Evolutionary conservation across 768 basidiomycete species (phyloP), one percentile per base, ranked within the genome.

Genomic region (Boletus tylopilopsis): DNA sequence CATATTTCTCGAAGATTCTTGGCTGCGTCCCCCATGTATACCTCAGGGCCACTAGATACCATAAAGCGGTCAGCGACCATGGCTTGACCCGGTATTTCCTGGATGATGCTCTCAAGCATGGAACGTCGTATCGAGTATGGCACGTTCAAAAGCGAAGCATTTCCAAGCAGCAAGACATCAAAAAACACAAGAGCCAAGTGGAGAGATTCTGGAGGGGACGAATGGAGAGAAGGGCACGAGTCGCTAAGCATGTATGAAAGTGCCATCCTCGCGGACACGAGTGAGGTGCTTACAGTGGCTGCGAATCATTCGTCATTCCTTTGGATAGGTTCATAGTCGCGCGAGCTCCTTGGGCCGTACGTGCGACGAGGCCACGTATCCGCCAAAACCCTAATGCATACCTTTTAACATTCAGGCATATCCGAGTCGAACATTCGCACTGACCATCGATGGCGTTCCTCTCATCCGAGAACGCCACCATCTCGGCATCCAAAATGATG

Each of bases 111-210:
- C 62, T 92, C 85, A 15, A 96, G 77, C 4, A 78, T 61, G 15
- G 66, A 64, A 24, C 90, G 79, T 12, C 94, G 81, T 8, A 70
- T 56, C 0, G 67, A 64, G 58, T 94, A 94, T 0, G 83, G 67
- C 4, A 62, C 62, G 11, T 72, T 68, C 7, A 90, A 56, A 11
- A 90, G 69, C 8, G 77, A 82, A 30, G 64, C 58, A n/a, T 70
- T 78, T 56, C 93, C 80, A 0, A 91, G 69, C n/a, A 77, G 64
- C 6, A 96, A 74, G 13, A 94, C 59, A 59, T 96, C 94, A 60
- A 94, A 96, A 71, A 93, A 94, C 12, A 92, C 84, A 16, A 95
- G 75, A 18, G 82, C 88, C 7, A 94, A 79, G 52, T 84, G 85
- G 2, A 82, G 76, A 10, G 70, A 62, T 15, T 68, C 68, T 7